phyloP scores from a whole-genome alignment of 2,329 filamentous ascomycete species.

The Drechslera avenae region DNA sequence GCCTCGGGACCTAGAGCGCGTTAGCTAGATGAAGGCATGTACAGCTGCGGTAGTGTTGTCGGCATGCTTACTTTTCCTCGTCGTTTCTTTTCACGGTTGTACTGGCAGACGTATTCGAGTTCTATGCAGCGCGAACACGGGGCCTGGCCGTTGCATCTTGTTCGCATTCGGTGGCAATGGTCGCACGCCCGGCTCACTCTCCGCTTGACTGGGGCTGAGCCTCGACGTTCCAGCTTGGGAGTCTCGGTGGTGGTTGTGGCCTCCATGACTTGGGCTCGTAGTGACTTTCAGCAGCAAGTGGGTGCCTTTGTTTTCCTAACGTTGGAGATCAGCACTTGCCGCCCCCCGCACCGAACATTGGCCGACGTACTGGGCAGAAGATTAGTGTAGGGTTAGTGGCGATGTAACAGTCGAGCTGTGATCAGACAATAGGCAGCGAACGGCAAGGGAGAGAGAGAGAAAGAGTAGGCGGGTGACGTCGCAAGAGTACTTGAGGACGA shows the following conservation, averaged over 20 bases:
- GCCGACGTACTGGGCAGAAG: constrained; percentile 8
- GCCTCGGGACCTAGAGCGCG: constrained; percentile 40
- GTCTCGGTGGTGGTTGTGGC: constrained; percentile 26
- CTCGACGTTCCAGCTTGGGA: constrained; percentile 40
- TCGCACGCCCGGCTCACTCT: constrained; percentile 93
- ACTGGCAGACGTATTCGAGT: constrained; percentile 86
- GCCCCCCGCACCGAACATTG: neutral
- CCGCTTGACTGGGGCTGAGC: constrained; percentile 71
- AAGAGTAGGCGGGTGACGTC: constrained; percentile 4
- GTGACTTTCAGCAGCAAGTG: constrained; percentile 7
- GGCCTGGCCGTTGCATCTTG: constrained; percentile 89
- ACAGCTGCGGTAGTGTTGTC: neutral
- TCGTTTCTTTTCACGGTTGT: constrained; percentile 90
- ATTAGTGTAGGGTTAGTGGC: neutral
- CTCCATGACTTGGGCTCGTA: constrained; percentile 32
- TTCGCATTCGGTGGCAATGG: constrained; percentile 92
- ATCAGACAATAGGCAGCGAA: neutral
- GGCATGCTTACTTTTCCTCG: constrained; percentile 77
- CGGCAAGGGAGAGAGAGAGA: too few species aligned
- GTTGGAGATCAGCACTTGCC: constrained; percentile 6
- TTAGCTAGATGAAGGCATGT: constrained; percentile 13
- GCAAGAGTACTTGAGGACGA: constrained; percentile 14
- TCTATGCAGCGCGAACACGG: constrained; percentile 86
- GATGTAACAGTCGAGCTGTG: neutral
- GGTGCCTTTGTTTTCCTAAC: constrained; percentile 10